phyloP scores from a whole-genome alignment of 805 yeast genomes.

The Yarrowia osloensis region DNA sequence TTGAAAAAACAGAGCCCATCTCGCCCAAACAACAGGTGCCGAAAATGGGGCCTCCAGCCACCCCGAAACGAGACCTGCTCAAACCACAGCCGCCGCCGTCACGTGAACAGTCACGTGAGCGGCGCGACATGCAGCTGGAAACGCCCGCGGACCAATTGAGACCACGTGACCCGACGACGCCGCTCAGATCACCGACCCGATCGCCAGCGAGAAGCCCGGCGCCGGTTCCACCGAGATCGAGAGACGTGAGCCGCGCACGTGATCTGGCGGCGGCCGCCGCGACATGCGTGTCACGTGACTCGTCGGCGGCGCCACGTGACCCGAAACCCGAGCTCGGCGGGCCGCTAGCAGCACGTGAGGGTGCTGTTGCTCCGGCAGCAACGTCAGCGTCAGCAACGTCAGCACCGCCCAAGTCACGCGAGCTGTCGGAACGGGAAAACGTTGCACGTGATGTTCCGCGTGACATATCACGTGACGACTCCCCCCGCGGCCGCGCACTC shows the following conservation, averaged over 20 bases:
- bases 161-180: not conserved
- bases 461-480: not conserved
- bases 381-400: not conserved
- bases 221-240: not conserved
- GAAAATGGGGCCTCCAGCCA: not conserved
- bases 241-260: not conserved
- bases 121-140: not conserved
- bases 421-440: not conserved
- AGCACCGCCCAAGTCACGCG: not conserved
- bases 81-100: conserved; percentile 22
- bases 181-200: not conserved
- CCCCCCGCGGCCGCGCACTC: not conserved
- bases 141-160: not conserved
- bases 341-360: not conserved
- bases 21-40: not conserved
- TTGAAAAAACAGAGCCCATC: not conserved
- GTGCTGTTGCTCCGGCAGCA: not conserved
- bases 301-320: not conserved
- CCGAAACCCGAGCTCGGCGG: not conserved
- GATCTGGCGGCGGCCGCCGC: not conserved
- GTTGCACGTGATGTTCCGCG: not conserved
- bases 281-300: not conserved
- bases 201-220: conserved; percentile 9
- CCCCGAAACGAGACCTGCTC: not conserved
- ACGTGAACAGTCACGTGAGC: conserved; percentile 10